phyloP scores from a whole-genome alignment of 768 basidiomycete genomes.

The Suillus cothurnatus region DNA sequence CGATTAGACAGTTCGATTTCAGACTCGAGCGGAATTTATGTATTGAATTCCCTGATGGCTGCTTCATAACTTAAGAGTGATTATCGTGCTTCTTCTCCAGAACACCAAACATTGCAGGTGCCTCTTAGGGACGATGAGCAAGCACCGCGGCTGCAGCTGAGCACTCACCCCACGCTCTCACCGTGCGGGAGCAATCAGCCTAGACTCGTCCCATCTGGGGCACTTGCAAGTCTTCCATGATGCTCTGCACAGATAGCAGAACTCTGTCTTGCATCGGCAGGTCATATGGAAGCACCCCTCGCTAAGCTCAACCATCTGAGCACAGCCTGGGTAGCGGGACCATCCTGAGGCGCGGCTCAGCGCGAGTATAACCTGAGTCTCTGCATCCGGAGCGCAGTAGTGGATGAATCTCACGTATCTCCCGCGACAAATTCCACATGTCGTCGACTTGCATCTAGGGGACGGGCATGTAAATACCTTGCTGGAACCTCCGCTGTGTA shows the following conservation, averaged over 20 bases:
- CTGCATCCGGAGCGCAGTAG: conserved; percentile 28
- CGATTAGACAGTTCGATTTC: no score
- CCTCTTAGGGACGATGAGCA: conserved; percentile 27
- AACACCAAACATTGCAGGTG: not conserved
- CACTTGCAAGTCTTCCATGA: conserved; percentile 69
- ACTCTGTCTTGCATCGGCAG: conserved; percentile 40
- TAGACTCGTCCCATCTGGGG: conserved; percentile 64
- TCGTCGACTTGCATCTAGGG: conserved; percentile 20
- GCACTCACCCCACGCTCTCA: conserved; percentile 43
- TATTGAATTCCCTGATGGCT: not conserved
- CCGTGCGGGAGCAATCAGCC: conserved; percentile 38
- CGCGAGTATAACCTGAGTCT: conserved; percentile 26
- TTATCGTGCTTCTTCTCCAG: not conserved
- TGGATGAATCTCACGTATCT: conserved; percentile 27
- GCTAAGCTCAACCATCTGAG: conserved; percentile 39
- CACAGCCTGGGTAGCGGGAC: conserved; percentile 43
- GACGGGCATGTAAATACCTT: conserved; percentile 25
- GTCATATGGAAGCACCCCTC: conserved; percentile 44
- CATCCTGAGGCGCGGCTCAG: conserved; percentile 33
- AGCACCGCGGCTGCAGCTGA: conserved; percentile 33
- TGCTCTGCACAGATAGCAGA: conserved; percentile 50
- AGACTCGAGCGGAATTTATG: not conserved
- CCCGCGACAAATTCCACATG: conserved; percentile 31
- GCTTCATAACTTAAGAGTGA: not conserved
- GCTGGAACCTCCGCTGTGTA: conserved; percentile 26